Evolutionary conservation across 345 rosid genomes (phyloP).

Genomic region (Moricandia moricandioides): DNA sequence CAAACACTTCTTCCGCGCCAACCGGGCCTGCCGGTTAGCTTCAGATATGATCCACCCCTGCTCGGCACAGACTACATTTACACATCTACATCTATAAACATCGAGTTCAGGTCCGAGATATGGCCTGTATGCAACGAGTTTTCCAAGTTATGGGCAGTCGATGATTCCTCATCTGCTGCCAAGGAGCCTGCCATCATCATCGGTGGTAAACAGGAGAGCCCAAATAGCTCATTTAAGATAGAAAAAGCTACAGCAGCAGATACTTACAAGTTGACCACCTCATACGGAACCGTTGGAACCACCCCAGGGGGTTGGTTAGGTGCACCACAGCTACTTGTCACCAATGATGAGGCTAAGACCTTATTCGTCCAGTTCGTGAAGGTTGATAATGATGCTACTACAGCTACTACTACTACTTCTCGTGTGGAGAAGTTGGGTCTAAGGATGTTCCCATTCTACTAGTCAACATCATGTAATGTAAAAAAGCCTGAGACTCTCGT

Average conservation of each 20-base stretch:
- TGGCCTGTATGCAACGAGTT: background rate
- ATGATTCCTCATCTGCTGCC: background rate
- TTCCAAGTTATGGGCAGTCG: background rate
- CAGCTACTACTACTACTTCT: background rate
- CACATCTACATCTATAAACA: background rate
- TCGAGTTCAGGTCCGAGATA: background rate
- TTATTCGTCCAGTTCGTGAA: background rate
- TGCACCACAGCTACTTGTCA: background rate
- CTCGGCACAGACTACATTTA: background rate
- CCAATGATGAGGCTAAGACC: background rate
- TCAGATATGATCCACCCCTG: background rate
- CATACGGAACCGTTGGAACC: background rate
- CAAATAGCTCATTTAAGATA: background rate
- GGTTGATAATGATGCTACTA: background rate
- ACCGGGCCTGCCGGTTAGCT: background rate
- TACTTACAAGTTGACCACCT: background rate
- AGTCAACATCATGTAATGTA: background rate
- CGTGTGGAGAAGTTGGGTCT: too few relatives aligned
- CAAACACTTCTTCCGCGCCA: background rate
- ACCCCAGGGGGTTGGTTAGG: background rate
- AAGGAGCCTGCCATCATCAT: background rate
- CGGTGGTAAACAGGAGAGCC: background rate
- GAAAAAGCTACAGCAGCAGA: background rate
- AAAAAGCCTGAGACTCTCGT: slow-evolving; percentile 3
- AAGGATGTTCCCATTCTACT: too few relatives aligned